Evolutionary conservation across 2,329 filamentous ascomycete genomes (phyloP).

Genomic region (Colletotrichum sp.): DNA sequence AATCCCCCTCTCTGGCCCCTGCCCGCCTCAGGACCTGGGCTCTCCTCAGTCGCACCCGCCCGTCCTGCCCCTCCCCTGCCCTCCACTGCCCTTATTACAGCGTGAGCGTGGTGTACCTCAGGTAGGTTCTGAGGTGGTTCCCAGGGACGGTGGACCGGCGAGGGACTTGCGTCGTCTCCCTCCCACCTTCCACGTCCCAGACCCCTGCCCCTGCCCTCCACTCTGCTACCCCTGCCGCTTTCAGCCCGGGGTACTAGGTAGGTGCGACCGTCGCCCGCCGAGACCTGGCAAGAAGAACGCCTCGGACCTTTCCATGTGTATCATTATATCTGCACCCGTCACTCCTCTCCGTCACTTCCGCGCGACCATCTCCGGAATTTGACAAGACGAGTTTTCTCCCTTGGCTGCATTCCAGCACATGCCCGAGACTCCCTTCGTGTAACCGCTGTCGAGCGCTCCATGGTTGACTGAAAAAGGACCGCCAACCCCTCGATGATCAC

Average conservation of each 20-base stretch:
- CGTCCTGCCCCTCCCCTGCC: not conserved
- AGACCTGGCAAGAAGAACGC: slow-evolving; percentile 4
- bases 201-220: not conserved
- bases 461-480: slow-evolving; percentile 18
- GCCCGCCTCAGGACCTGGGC: not conserved
- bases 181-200: not conserved
- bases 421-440: slow-evolving; percentile 4
- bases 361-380: not conserved
- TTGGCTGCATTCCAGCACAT: slow-evolving; percentile 12
- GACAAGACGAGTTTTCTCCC: slow-evolving; percentile 2
- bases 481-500: not conserved
- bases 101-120: not conserved
- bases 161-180: not conserved
- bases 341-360: not conserved
- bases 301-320: not conserved
- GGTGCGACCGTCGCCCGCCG: not conserved
- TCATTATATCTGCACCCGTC: slow-evolving; percentile 1
- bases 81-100: not conserved
- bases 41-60: not conserved
- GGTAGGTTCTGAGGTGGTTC: not conserved
- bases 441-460: not conserved
- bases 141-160: not conserved
- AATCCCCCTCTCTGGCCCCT: not conserved
- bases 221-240: slow-evolving; percentile 2
- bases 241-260: slow-evolving; percentile 16